Evolutionary conservation across 768 basidiomycete species (phyloP).

Genomic region (Serendipita sp.): DNA sequence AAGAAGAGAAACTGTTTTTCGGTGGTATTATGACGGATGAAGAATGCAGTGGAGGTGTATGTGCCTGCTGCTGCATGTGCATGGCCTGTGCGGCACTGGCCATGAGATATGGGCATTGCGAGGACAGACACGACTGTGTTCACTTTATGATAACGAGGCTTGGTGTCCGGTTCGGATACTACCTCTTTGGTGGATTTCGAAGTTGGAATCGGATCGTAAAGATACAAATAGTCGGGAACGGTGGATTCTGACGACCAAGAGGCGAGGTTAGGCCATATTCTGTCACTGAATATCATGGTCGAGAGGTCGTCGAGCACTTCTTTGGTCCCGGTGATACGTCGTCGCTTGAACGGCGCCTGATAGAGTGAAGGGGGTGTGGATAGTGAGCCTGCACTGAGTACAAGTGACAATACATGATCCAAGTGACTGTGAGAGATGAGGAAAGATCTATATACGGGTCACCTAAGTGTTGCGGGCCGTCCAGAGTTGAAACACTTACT

Average conservation of each 20-base stretch:
- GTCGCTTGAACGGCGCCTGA: constrained; percentile 20
- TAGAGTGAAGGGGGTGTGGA: constrained; percentile 22
- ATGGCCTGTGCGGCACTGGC: constrained; percentile 28
- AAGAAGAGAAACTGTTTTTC: constrained; percentile 66
- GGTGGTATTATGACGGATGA: constrained; percentile 48
- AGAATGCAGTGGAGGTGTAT: constrained; percentile 76
- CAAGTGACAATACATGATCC: constrained; percentile 73
- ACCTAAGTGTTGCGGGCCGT: neutral
- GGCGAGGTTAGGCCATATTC: constrained; percentile 76
- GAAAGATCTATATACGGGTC: constrained; percentile 41
- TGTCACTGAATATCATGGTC: constrained; percentile 48
- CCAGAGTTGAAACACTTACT: constrained; percentile 21
- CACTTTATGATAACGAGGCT: constrained; percentile 37
- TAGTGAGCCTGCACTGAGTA: constrained; percentile 70
- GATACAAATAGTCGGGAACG: constrained; percentile 40
- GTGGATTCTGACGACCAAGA: constrained; percentile 41
- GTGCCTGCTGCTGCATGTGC: constrained; percentile 22
- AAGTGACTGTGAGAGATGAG: constrained; percentile 81
- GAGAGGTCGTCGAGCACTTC: constrained; percentile 54
- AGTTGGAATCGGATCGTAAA: constrained; percentile 39
- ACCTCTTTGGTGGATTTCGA: neutral
- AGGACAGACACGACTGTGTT: constrained; percentile 43
- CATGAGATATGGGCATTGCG: constrained; percentile 58
- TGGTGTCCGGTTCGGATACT: constrained; percentile 30
- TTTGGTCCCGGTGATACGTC: constrained; percentile 44